A percentile compares a stretch with the other conserved stretches of the same genome.
These are phyloP conservation scores for Debaryomyces udenii DNA, from an alignment of 1,139 yeast species.

Conservation along the genomic window DNA sequence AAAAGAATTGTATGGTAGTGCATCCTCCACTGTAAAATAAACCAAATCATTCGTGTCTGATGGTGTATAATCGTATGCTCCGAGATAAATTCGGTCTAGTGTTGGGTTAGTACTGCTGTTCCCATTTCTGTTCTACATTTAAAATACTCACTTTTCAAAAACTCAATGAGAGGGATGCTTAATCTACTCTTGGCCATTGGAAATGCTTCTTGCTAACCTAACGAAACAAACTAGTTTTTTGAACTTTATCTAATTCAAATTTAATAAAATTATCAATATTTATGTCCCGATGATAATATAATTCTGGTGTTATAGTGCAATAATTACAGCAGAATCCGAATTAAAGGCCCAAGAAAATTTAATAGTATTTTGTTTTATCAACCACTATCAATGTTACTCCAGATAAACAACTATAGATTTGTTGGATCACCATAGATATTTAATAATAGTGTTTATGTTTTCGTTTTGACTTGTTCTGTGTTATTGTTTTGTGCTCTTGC, in stretches of 20 bases:
- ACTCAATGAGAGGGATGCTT: slow-evolving; percentile 45
- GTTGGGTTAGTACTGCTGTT: slow-evolving; percentile 12
- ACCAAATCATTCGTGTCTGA: slow-evolving; percentile 74
- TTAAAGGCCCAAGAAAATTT: not conserved
- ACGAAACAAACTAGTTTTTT: not conserved
- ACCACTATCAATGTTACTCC: not conserved
- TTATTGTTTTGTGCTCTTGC: slow-evolving; percentile 13
- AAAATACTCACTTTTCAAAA: slow-evolving; percentile 44
- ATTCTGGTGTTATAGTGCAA: not conserved
- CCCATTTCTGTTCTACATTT: not conserved
- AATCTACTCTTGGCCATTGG: slow-evolving; percentile 25
- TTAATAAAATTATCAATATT: not conserved
- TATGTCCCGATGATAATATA: not conserved
- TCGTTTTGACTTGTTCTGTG: slow-evolving; percentile 14
- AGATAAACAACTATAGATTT: slow-evolving; percentile 5
- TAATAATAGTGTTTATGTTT: slow-evolving; percentile 9
- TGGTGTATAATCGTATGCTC: slow-evolving; percentile 84
- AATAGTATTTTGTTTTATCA: not conserved
- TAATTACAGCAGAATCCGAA: not conserved
- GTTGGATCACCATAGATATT: slow-evolving; percentile 1
- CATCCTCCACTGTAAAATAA: slow-evolving; percentile 90
- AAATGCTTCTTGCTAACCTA: not conserved
- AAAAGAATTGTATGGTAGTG: slow-evolving; percentile 87
- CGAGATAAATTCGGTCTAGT: slow-evolving; percentile 83
- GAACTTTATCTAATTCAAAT: not conserved